Evolutionary conservation across 1,139 yeast species (phyloP), one percentile per base, ranked within the genome.

Genomic region (Pichia sp.): DNA sequence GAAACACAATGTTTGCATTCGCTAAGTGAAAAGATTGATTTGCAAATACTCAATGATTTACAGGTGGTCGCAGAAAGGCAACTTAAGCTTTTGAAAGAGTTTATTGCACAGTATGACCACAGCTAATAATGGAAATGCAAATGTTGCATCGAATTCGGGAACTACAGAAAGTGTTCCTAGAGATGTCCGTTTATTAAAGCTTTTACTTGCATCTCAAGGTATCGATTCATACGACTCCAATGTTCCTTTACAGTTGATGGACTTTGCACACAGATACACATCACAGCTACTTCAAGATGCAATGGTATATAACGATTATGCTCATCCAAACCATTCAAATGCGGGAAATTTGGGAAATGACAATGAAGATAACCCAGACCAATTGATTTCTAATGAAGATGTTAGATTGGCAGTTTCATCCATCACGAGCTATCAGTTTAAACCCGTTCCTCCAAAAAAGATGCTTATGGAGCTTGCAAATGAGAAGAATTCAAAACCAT

Each of bases 221-320:
- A 86, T 92, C 34, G 87, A 85, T 48, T 81, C 85, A 51, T 92
- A 90, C 64, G 95, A 92, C 60, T 97, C 90, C 60, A 94, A 88
- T 50, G 97, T 92, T 3, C 97, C 97, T 0, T 66, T 92, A 37
- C 97, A 90, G 62, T 71, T 92, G 52, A 86, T 92, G 95, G 97
- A 92, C 63, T 92, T 92, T 69, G 97, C 97, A 11, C 86, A 86
- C 63, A 64, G 94, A 55, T 92, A 92, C 68, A 87, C 98, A 10
- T 75, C 82, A 36, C 82, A 90, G 4, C 85, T 92, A 7, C 68
- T 92, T 49, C 85, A 84, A 56, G 98, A 92, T 63, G 97, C 98
- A 0, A 73, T 85, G 44, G 71, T 85, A 5, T 92, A 90, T 63
- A 84, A 81, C 52, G 98, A 92, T 60, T 95, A 92, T 55, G 79